These are phyloP conservation scores for Cercospora sojina DNA, from an alignment of 2,329 filamentous ascomycete genomes.

Conservation along the genomic window DNA sequence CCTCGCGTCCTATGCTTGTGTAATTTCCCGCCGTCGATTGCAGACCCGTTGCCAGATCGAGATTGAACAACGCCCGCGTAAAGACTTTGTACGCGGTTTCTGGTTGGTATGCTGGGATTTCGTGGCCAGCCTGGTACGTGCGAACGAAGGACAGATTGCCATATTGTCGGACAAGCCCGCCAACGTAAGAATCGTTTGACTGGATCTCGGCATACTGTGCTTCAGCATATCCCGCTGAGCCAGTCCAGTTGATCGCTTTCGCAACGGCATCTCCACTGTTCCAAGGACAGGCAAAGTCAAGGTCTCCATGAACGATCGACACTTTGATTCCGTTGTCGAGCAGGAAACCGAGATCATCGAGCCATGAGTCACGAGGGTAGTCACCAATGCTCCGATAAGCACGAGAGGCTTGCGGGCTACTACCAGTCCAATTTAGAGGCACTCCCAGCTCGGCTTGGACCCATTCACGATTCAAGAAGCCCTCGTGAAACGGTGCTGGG, in stretches of 20 bases:
- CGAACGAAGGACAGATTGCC: slow-evolving; percentile 38
- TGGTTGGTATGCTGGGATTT: slow-evolving; percentile 49
- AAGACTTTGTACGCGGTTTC: slow-evolving; percentile 57
- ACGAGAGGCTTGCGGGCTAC: slow-evolving; percentile 1
- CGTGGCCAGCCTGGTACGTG: slow-evolving; percentile 37
- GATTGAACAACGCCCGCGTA: slow-evolving; percentile 51
- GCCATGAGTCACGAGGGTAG: slow-evolving; percentile 18
- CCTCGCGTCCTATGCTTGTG: slow-evolving; percentile 41
- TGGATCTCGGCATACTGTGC: slow-evolving; percentile 35
- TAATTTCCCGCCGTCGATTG: slow-evolving; percentile 44
- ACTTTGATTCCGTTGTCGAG: slow-evolving; percentile 29
- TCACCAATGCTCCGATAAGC: slow-evolving; percentile 25
- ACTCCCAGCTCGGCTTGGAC: slow-evolving; percentile 51
- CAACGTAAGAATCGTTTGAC: slow-evolving; percentile 31
- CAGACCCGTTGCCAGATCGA: slow-evolving; percentile 56
- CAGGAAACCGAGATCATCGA: slow-evolving; percentile 29
- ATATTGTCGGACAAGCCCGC: slow-evolving; percentile 36
- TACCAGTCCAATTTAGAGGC: slow-evolving; percentile 46
- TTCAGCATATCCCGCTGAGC: slow-evolving; percentile 21
- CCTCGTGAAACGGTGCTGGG: slow-evolving; percentile 24
- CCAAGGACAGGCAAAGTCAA: slow-evolving; percentile 33
- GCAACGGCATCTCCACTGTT: slow-evolving; percentile 30
- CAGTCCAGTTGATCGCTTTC: slow-evolving; percentile 29
- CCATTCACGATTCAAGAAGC: slow-evolving; percentile 48
- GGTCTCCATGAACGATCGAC: slow-evolving; percentile 29